A percentile compares a stretch with the other conserved stretches of the same genome.
These are phyloP conservation scores for Zoysia japonica DNA, from an alignment of 176 grass and related monocot species.

Conservation along the genomic window DNA sequence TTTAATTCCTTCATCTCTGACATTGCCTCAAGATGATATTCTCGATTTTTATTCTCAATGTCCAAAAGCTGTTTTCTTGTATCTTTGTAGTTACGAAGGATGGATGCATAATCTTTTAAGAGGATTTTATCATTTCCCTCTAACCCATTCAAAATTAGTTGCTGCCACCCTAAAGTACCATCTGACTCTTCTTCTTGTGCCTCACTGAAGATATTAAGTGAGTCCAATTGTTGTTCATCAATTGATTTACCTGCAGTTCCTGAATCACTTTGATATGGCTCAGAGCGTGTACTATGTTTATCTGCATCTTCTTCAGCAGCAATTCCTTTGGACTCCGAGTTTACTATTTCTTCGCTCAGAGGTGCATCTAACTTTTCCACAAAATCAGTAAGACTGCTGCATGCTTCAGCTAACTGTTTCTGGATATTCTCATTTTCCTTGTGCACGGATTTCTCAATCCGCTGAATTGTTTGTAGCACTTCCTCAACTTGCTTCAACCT, in stretches of 20 bases:
- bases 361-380: conserved; percentile 45
- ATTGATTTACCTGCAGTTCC: conserved; percentile 3
- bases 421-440: conserved; percentile 42
- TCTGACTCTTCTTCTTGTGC: conserved; percentile 37
- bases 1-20: conserved; percentile 62
- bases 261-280: conserved; percentile 5
- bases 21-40: conserved; percentile 57
- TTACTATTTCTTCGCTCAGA: not conserved
- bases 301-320: conserved; percentile 32
- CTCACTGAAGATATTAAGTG: conserved; percentile 14
- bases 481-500: conserved; percentile 62
- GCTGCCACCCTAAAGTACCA: conserved; percentile 23
- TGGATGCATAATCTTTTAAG: conserved; percentile 54
- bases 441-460: conserved; percentile 44
- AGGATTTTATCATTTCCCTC: conserved; percentile 52
- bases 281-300: not conserved
- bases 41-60: conserved; percentile 57
- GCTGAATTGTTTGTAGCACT: conserved; percentile 47
- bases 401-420: conserved; percentile 48
- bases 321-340: conserved; percentile 37
- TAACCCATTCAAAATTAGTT: conserved; percentile 39
- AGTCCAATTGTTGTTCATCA: conserved; percentile 28
- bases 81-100: conserved; percentile 57
- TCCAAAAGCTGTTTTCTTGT: conserved; percentile 57
- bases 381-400: conserved; percentile 39